phyloP scores from a whole-genome alignment of 2,329 filamentous ascomycete genomes.

The Sporothrix protearum region DNA sequence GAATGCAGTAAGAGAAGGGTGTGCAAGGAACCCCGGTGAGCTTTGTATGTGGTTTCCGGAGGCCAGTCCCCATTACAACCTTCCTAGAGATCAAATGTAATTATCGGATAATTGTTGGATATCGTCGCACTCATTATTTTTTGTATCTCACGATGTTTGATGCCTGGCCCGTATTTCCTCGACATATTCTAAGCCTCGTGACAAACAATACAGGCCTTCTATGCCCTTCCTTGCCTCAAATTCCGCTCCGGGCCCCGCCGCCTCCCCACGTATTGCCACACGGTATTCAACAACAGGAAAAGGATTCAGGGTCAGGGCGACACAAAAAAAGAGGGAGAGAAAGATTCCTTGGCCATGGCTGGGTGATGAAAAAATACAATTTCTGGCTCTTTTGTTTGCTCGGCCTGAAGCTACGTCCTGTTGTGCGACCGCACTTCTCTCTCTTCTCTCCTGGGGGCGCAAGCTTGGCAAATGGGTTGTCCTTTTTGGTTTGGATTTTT shows the following conservation, averaged over 20 bases:
- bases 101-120: neutral
- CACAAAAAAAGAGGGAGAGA: neutral
- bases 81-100: neutral
- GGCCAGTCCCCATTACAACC: neutral
- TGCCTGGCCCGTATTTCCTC: neutral
- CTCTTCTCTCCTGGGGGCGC: neutral
- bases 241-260: neutral
- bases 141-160: neutral
- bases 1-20: neutral
- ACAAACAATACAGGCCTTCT: neutral
- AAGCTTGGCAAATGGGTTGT: neutral
- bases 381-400: neutral
- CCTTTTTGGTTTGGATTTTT: neutral
- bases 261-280: neutral
- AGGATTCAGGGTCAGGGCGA: neutral
- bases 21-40: neutral
- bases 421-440: neutral
- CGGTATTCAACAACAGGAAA: neutral
- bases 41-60: neutral
- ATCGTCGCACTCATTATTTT: neutral
- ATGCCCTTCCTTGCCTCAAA: neutral
- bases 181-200: neutral
- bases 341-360: neutral
- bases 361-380: neutral
- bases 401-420: neutral